phyloP scores from a whole-genome alignment of 2,329 filamentous ascomycete genomes.

The Scytalidium lignicola region DNA sequence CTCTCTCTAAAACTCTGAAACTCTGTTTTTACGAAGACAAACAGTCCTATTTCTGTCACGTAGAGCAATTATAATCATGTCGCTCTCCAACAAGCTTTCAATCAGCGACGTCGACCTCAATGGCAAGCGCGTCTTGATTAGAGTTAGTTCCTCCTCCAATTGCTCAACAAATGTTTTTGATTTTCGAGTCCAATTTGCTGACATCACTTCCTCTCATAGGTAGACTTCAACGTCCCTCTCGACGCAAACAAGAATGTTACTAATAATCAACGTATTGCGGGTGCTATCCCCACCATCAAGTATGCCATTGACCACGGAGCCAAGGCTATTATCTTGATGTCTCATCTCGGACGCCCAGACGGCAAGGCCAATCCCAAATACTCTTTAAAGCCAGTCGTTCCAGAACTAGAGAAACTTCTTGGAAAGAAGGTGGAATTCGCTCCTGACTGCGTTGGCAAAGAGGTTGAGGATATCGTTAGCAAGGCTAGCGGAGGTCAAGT shows the following conservation, averaged over 20 bases:
- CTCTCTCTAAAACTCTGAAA: too few species aligned
- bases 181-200: constrained; percentile 9
- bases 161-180: constrained; percentile 2
- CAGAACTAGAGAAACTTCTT: constrained; percentile 87
- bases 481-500: constrained; percentile 76
- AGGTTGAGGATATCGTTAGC: constrained; percentile 86
- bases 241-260: constrained; percentile 90
- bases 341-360: constrained; percentile 92
- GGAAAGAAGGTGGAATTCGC: constrained; percentile 80
- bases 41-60: too few species aligned
- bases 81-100: constrained; percentile 96
- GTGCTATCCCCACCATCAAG: constrained; percentile 92
- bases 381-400: constrained; percentile 85
- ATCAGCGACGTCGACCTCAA: constrained; percentile 96
- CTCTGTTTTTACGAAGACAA: too few species aligned
- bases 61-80: constrained; percentile 58
- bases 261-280: constrained; percentile 97
- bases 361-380: constrained; percentile 88
- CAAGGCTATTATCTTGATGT: constrained; percentile 95
- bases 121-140: constrained; percentile 96
- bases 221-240: constrained; percentile 99
- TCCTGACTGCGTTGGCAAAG: constrained; percentile 81
- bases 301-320: constrained; percentile 85
- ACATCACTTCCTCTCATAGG: constrained; percentile 45
- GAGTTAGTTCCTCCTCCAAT: constrained; percentile 54